Conservation (phyloP, 371 early-diverging fungal species). For the Polyrhizophydium stewartii region DNA sequence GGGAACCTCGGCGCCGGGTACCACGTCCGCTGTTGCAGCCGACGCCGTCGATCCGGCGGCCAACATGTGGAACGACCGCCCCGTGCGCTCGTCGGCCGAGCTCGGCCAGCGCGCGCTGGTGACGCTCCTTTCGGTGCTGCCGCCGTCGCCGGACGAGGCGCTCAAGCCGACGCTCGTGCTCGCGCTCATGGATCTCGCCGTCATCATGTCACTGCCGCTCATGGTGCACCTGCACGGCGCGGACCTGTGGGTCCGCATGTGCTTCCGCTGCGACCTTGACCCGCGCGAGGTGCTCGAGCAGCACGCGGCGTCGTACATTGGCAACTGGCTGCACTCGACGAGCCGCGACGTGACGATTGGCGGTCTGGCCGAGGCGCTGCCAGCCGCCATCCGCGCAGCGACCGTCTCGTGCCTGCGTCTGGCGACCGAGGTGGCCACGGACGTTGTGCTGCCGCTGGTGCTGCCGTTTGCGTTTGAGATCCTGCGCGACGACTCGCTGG, state of each 20-base stretch:
- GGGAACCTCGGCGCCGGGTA: background rate
- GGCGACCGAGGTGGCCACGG: constrained; percentile 25
- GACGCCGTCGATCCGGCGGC: constrained; percentile 29
- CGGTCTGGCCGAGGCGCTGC: constrained; percentile 3
- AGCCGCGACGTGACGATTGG: background rate
- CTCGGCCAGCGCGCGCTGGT: constrained; percentile 51
- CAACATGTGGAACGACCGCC: constrained; percentile 44
- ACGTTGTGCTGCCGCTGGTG: constrained; percentile 13
- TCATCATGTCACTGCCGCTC: constrained; percentile 69
- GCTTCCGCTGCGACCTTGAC: constrained; percentile 68
- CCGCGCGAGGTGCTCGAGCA: constrained; percentile 63
- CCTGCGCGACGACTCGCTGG: constrained; percentile 15
- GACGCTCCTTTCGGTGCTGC: constrained; percentile 59
- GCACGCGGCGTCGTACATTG: constrained; percentile 25
- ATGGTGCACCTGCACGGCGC: constrained; percentile 55
- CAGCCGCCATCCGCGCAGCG: constrained; percentile 21
- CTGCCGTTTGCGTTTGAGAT: constrained; percentile 17
- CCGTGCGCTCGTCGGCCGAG: constrained; percentile 43
- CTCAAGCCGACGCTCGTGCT: constrained; percentile 19
- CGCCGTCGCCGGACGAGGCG: constrained; percentile 11
- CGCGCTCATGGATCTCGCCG: constrained; percentile 59
- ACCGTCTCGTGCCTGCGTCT: constrained; percentile 29
- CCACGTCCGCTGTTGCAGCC: background rate
- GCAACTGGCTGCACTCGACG: constrained; percentile 28
- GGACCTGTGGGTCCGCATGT: constrained; percentile 81